Conservation (phyloP, 2,329 filamentous ascomycete genomes). For the Colletotrichum zoysiae region DNA sequence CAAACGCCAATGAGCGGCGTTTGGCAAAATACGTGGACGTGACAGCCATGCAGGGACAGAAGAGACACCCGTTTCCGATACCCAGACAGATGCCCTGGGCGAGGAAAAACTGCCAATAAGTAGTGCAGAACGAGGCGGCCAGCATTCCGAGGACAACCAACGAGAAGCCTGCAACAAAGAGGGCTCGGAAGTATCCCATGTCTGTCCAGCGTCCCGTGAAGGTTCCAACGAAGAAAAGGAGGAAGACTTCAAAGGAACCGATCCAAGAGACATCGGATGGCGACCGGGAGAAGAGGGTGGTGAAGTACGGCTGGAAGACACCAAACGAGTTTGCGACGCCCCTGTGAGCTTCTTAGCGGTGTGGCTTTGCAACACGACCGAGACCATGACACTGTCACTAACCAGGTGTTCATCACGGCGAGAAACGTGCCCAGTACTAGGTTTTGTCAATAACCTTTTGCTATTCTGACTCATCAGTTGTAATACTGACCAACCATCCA, state of each 20-base stretch:
- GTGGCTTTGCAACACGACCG: background rate
- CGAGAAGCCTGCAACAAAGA: constrained; percentile 55
- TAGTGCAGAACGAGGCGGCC: constrained; percentile 55
- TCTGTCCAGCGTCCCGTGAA: constrained; percentile 66
- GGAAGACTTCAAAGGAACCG: constrained; percentile 65
- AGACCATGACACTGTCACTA: constrained; percentile 33
- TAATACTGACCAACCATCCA: constrained; percentile 58
- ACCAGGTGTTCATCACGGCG: constrained; percentile 65
- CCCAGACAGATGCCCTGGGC: constrained; percentile 68
- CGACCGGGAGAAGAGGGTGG: constrained; percentile 51
- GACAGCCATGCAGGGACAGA: constrained; percentile 73
- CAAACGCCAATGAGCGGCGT: constrained; percentile 70
- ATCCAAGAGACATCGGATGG: constrained; percentile 67
- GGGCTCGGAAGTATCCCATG: constrained; percentile 63
- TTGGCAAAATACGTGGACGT: constrained; percentile 75
- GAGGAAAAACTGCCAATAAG: constrained; percentile 69
- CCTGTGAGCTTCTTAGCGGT: constrained; percentile 47
- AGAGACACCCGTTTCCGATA: constrained; percentile 71
- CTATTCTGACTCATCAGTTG: background rate
- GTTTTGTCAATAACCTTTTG: background rate
- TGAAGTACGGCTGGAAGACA: constrained; percentile 67
- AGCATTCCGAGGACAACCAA: constrained; percentile 63
- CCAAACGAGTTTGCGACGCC: constrained; percentile 69
- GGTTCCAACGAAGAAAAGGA: constrained; percentile 67
- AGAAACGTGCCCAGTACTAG: constrained; percentile 57